Conservation (phyloP, 2,329 filamentous ascomycete species). For the Sclerotinia subarctica region DNA sequence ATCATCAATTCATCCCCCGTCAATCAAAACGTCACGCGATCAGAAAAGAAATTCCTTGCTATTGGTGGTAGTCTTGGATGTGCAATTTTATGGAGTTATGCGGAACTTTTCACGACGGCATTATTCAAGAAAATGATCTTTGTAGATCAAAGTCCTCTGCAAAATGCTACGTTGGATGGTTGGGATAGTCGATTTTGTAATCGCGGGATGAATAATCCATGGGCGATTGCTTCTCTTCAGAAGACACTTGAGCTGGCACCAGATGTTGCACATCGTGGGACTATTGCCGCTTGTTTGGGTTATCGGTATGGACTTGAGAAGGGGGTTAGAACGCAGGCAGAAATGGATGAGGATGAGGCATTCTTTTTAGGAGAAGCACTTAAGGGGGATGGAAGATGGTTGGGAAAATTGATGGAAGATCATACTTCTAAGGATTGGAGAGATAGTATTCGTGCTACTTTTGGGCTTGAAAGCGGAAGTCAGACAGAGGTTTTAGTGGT, state of each 20-base stretch:
- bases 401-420: conserved; percentile 38
- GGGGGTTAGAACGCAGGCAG: background rate
- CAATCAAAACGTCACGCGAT: background rate
- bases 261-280: conserved; percentile 32
- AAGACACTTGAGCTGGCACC: conserved; percentile 31
- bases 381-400: conserved; percentile 34
- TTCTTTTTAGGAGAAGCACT: conserved; percentile 37
- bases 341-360: conserved; percentile 26
- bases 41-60: conserved; percentile 23
- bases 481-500: conserved; percentile 34
- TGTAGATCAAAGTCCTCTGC: conserved; percentile 38
- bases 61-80: conserved; percentile 38
- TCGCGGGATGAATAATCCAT: conserved; percentile 34
- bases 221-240: conserved; percentile 33
- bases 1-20: conserved; percentile 4
- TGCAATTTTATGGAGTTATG: conserved; percentile 37
- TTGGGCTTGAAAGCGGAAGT: conserved; percentile 26
- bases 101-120: conserved; percentile 34
- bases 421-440: conserved; percentile 38
- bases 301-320: conserved; percentile 32
- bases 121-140: conserved; percentile 36
- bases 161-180: conserved; percentile 32
- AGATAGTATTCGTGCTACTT: conserved; percentile 31
- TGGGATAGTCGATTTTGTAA: conserved; percentile 36
- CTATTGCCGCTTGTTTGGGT: conserved; percentile 35